Percentiles rank a stretch among this genome's conserved stretches.
Evolutionary conservation across 129 eudicot genomes (phyloP).

Genomic region (sunflower (Helianthus annuus)): DNA sequence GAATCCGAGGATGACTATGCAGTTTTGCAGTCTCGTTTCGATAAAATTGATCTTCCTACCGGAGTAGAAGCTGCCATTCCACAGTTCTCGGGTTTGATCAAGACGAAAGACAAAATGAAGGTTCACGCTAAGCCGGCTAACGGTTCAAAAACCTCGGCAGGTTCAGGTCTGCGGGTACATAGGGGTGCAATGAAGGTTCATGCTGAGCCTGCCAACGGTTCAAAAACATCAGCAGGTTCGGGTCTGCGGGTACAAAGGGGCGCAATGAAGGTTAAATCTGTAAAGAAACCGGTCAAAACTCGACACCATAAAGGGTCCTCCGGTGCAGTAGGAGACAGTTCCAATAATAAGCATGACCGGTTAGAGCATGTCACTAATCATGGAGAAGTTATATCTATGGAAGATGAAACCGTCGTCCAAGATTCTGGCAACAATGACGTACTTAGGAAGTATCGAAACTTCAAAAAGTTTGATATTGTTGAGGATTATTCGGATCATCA

Average conservation of each 20-base stretch:
- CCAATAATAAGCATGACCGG: background rate
- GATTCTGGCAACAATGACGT: slow-evolving; percentile 37
- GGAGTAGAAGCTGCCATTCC: slow-evolving; percentile 63
- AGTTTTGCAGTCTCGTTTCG: slow-evolving; percentile 68
- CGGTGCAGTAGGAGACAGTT: slow-evolving; percentile 14
- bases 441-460: slow-evolving; percentile 38
- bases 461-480: slow-evolving; percentile 74
- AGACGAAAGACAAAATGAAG: background rate
- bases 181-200: background rate
- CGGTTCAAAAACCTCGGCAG: slow-evolving; percentile 15
- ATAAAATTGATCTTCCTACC: slow-evolving; percentile 61
- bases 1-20: slow-evolving; percentile 49
- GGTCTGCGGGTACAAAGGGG: background rate
- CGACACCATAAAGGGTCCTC: slow-evolving; percentile 13
- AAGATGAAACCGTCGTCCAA: slow-evolving; percentile 12
- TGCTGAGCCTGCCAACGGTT: slow-evolving; percentile 10
- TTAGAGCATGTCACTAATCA: background rate
- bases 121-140: background rate
- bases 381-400: slow-evolving; percentile 8
- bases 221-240: slow-evolving; percentile 17
- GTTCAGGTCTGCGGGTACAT: slow-evolving; percentile 12
- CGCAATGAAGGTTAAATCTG: slow-evolving; percentile 17
- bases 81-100: slow-evolving; percentile 42
- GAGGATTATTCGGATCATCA: slow-evolving; percentile 71
- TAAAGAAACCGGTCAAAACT: slow-evolving; percentile 1